Conservation (phyloP, 495 filamentous ascomycete species). For the Lasiosphaeris hirsuta region DNA sequence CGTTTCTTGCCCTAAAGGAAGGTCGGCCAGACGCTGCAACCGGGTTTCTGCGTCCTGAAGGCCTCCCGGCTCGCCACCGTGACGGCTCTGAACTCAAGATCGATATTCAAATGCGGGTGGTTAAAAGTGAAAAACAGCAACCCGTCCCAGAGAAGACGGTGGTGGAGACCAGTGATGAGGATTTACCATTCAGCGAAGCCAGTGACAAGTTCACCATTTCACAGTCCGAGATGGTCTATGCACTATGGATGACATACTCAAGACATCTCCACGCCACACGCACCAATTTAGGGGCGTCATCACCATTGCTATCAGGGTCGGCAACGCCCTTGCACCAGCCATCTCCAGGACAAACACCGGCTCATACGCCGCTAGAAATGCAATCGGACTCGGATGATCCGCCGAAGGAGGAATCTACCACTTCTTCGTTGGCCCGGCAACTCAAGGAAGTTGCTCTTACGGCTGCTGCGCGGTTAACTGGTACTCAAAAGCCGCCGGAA, state of each 20-base stretch:
- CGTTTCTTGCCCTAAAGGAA: slow-evolving; percentile 75
- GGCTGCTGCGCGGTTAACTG: slow-evolving; percentile 46
- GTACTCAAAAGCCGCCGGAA: slow-evolving; percentile 28
- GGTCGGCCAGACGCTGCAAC: slow-evolving; percentile 71
- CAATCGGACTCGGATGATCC: slow-evolving; percentile 46
- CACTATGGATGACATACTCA: slow-evolving; percentile 96
- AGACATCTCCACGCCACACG: slow-evolving; percentile 77
- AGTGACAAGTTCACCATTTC: slow-evolving; percentile 25
- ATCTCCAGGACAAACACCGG: slow-evolving; percentile 67
- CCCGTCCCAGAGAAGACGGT: slow-evolving; percentile 41
- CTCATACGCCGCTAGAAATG: slow-evolving; percentile 49
- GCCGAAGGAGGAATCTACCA: slow-evolving; percentile 35
- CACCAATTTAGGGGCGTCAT: slow-evolving; percentile 52
- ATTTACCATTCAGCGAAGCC: slow-evolving; percentile 31
- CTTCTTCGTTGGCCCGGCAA: slow-evolving; percentile 69
- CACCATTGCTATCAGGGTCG: slow-evolving; percentile 56
- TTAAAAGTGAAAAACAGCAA: slow-evolving; percentile 70
- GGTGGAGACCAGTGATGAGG: slow-evolving; percentile 50
- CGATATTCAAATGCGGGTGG: slow-evolving; percentile 92
- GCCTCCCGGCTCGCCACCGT: slow-evolving; percentile 78
- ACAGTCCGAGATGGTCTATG: slow-evolving; percentile 81
- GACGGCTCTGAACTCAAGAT: slow-evolving; percentile 89
- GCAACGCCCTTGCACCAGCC: slow-evolving; percentile 70
- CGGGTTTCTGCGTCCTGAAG: slow-evolving; percentile 74
- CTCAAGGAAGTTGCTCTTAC: slow-evolving; percentile 64